Percentiles rank a stretch among this genome's conserved stretches.
Evolutionary conservation across 257 asterid species (phyloP).

Genomic region (Nicotiana obtusifolia): DNA sequence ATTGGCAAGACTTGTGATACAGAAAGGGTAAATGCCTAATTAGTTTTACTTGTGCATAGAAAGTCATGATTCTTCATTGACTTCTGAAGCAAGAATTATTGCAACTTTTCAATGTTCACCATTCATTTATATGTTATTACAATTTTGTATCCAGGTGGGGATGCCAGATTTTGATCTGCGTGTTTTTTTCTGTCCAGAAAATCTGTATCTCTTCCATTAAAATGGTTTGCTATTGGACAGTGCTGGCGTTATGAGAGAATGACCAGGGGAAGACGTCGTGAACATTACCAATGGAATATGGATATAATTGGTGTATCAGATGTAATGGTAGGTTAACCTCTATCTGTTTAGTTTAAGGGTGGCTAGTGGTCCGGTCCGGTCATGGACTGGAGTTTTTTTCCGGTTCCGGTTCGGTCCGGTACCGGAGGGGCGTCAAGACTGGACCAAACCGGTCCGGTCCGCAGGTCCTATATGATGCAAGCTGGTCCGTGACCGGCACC

Average conservation of each 20-base stretch:
- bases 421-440: too few species aligned
- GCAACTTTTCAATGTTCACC: not conserved
- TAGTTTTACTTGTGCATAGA: not conserved
- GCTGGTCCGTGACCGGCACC: too few species aligned
- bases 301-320: slow-evolving; percentile 87
- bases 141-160: slow-evolving; percentile 43
- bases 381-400: too few species aligned
- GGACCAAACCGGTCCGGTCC: too few species aligned
- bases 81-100: not conserved
- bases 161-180: slow-evolving; percentile 53
- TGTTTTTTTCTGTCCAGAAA: slow-evolving; percentile 78
- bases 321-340: slow-evolving; percentile 53
- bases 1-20: slow-evolving; percentile 92
- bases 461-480: too few species aligned
- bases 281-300: slow-evolving; percentile 99
- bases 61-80: not conserved
- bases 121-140: slow-evolving; percentile 12
- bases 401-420: too few species aligned
- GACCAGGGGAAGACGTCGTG: slow-evolving; percentile 98
- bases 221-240: slow-evolving; percentile 98
- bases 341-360: not conserved
- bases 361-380: too few species aligned
- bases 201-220: slow-evolving; percentile 84
- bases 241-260: slow-evolving; percentile 99
- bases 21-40: slow-evolving; percentile 62